Percentiles rank a stretch among this genome's conserved stretches.
Evolutionary conservation across 805 yeast species (phyloP).

Genomic region (Suhomyces tanzawaensis): DNA sequence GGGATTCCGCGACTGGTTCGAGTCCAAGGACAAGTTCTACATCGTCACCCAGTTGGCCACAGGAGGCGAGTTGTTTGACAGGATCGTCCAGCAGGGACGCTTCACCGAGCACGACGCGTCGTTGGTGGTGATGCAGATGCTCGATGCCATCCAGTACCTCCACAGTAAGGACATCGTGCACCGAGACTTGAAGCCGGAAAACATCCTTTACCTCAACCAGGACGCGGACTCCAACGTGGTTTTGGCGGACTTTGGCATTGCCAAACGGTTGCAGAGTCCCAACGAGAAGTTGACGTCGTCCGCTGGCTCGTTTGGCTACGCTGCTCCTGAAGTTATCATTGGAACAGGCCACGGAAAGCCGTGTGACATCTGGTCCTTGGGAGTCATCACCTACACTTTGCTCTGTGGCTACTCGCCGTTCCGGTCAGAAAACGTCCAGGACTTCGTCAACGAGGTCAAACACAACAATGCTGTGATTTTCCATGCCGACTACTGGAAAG

Average conservation of each 20-base stretch:
- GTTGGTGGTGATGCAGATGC: constrained; percentile 65
- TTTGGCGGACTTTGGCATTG: constrained; percentile 95
- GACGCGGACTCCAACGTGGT: constrained; percentile 66
- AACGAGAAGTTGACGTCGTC: constrained; percentile 64
- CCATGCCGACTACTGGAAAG: constrained; percentile 84
- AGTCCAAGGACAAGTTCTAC: constrained; percentile 85
- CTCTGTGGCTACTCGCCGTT: constrained; percentile 93
- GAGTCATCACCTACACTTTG: constrained; percentile 87
- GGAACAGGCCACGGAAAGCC: constrained; percentile 90
- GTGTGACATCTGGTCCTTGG: constrained; percentile 94
- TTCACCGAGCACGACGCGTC: constrained; percentile 91
- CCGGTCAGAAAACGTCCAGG: constrained; percentile 76
- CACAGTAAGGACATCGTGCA: constrained; percentile 82
- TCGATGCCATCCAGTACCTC: constrained; percentile 75
- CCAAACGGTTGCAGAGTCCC: constrained; percentile 62
- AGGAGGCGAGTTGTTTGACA: constrained; percentile 93
- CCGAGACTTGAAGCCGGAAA: constrained; percentile 93
- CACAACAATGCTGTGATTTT: constrained; percentile 75
- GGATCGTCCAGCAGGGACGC: constrained; percentile 75
- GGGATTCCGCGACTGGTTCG: constrained; percentile 90
- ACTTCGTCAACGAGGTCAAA: constrained; percentile 76
- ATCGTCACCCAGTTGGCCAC: constrained; percentile 92
- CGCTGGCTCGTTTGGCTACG: constrained; percentile 95
- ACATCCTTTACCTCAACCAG: constrained; percentile 67
- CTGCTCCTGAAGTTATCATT: constrained; percentile 90